Evolutionary conservation across 768 basidiomycete species (phyloP), one percentile per base, ranked within the genome.

Genomic region (Sarcomyxa edulis): DNA sequence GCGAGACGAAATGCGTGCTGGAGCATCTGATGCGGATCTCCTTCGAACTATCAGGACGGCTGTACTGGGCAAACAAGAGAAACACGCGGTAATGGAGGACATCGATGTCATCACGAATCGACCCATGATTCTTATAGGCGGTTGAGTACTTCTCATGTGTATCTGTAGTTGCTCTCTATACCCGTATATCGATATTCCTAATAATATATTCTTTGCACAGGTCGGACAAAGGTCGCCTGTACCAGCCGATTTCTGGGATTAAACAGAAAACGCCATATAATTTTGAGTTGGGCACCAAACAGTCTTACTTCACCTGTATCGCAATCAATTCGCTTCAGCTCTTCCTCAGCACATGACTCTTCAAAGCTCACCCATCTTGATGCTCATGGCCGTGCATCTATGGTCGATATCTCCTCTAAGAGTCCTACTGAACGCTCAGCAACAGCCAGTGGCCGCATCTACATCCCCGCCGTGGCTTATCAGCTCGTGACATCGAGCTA

Each of bases 51-150:
- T 91, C 19, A 73, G 76, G 6, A 62, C 51, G n/a, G 84, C 87
- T 9, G 76, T 89, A 5, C 58, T 56, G 9, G 74, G 71, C 25
- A 91, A 90, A 68, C 74, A 83, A 53, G 84, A 78, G 56, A 89
- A 83, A 50, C 89, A 93, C 52, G 84, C 78, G 26, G 86, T 81
- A 26, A 90, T 90, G 88, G 80, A 84, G 52, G 71, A 74, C 42
- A 85, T 89, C 42, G 78, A 89, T 55, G 81, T 84, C 39, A 57
- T 74, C 28, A 74, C 74, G 32, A 92, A 91, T 62, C 70, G 85
- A 35, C 85, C 89, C 8, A 94, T 94, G 90, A 93, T 93, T 46
- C 66, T 89, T 44, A 94, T 94, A 60, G 92, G 91, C 62, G 91
- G 91, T 81, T 94, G 76, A 86, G 75, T 77, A 54, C 58, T 47